phyloP scores from a whole-genome alignment of 2,329 filamentous ascomycete species.

The Claviceps digitariae region DNA sequence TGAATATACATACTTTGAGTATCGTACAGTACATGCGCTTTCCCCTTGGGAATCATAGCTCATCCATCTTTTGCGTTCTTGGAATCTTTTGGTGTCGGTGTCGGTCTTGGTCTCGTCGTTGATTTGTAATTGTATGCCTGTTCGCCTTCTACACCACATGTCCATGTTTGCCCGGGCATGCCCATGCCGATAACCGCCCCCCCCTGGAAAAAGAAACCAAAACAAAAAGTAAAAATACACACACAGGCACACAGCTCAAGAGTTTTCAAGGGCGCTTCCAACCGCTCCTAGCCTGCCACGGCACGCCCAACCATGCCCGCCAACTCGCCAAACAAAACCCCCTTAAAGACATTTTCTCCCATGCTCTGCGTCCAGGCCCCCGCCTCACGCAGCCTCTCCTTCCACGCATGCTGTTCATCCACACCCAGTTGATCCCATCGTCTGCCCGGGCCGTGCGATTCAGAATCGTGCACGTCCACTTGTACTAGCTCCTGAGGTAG shows the following conservation, averaged over 20 bases:
- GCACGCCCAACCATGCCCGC: conserved; percentile 46
- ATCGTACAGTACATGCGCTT: too few relatives aligned
- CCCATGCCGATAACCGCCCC: too few relatives aligned
- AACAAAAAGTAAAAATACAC: neutral
- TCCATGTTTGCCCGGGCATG: neutral
- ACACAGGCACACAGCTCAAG: neutral
- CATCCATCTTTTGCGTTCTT: neutral
- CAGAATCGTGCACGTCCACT: conserved; percentile 32
- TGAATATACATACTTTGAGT: neutral
- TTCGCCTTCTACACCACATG: neutral
- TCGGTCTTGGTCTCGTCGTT: neutral
- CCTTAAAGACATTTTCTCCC: conserved; percentile 63
- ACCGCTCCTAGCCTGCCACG: conserved; percentile 24
- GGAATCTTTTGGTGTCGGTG: too few relatives aligned
- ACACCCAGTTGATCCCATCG: conserved; percentile 58
- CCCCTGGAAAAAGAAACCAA: neutral
- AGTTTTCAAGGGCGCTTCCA: too few relatives aligned
- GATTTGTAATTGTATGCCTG: neutral
- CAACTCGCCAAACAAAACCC: conserved; percentile 63
- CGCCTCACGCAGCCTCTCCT: conserved; percentile 49
- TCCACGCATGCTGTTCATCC: conserved; percentile 55
- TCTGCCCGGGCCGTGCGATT: conserved; percentile 38
- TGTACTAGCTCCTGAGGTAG: conserved; percentile 17
- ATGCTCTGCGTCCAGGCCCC: conserved; percentile 71
- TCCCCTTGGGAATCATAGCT: neutral